A percentile compares a stretch with the other conserved stretches of the same genome.
phyloP scores from a whole-genome alignment of 2,329 filamentous ascomycete species.

The Venturia asperata region DNA sequence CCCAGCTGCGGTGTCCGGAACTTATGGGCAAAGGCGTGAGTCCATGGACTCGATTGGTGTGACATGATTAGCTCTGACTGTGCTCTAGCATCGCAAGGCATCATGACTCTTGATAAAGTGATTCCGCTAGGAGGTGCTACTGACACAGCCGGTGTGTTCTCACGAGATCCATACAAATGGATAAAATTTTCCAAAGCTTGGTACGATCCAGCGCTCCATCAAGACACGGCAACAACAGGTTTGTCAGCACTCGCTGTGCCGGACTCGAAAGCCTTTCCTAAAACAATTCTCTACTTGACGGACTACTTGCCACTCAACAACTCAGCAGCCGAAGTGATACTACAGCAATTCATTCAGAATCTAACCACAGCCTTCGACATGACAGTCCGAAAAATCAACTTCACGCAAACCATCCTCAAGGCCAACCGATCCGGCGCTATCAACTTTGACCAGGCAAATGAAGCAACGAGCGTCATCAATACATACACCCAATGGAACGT shows the following conservation, averaged over 20 bases:
- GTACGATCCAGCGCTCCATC: slow-evolving; percentile 35
- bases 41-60: slow-evolving; percentile 37
- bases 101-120: slow-evolving; percentile 36
- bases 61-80: not conserved
- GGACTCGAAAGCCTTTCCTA: slow-evolving; percentile 30
- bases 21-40: slow-evolving; percentile 44
- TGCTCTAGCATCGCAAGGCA: not conserved
- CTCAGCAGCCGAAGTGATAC: slow-evolving; percentile 35
- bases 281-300: slow-evolving; percentile 35
- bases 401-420: slow-evolving; percentile 12
- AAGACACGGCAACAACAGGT: not conserved
- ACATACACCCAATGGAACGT: slow-evolving; percentile 40
- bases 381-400: slow-evolving; percentile 11
- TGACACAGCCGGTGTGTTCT: slow-evolving; percentile 43
- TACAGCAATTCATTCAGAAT: slow-evolving; percentile 34
- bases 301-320: slow-evolving; percentile 36
- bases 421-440: slow-evolving; percentile 19
- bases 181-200: slow-evolving; percentile 1
- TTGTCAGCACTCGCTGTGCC: slow-evolving; percentile 26
- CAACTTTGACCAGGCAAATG: slow-evolving; percentile 40
- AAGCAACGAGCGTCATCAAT: slow-evolving; percentile 32
- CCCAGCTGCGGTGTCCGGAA: slow-evolving; percentile 43
- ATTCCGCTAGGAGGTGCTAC: slow-evolving; percentile 44
- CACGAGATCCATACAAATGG: slow-evolving; percentile 25
- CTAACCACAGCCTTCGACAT: slow-evolving; percentile 14